Conservation (phyloP, 805 yeast genomes). For the Candida nanaspora region DNA sequence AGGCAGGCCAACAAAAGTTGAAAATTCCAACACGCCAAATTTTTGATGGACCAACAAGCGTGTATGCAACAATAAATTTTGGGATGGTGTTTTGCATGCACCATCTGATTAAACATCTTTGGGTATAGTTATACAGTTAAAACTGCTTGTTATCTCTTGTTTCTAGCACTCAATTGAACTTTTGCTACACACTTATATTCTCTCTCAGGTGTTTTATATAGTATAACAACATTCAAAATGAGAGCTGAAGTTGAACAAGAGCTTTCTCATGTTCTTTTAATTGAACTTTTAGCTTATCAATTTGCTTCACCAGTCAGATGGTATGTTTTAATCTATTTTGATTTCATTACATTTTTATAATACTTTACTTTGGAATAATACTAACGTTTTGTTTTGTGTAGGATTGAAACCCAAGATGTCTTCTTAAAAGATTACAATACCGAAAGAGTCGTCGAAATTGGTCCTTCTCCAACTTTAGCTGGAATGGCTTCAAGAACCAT, state of each 20-base stretch:
- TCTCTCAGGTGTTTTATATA: too few relatives aligned
- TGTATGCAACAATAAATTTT: background rate
- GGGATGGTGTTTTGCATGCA: background rate
- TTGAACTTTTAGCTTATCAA: constrained; percentile 96
- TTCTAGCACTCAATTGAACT: too few relatives aligned
- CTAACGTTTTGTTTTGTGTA: constrained; percentile 2
- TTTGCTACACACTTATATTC: too few relatives aligned
- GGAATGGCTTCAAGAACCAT: constrained; percentile 98
- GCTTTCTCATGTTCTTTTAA: constrained; percentile 86
- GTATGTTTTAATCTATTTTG: constrained; percentile 28
- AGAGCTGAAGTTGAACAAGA: constrained; percentile 97
- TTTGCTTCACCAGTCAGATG: constrained; percentile 99
- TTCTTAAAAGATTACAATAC: constrained; percentile 89
- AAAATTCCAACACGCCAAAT: background rate
- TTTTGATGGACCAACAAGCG: background rate
- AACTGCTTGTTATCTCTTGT: too few relatives aligned
- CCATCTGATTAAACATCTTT: too few relatives aligned
- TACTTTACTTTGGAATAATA: background rate
- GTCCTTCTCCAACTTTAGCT: constrained; percentile 97
- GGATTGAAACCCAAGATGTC: constrained; percentile 97
- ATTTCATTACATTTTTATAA: background rate
- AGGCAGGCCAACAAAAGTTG: background rate
- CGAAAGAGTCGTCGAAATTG: constrained; percentile 96
- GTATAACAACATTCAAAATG: constrained; percentile 35
- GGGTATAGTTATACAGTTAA: too few relatives aligned